Conservation (phyloP, 2,329 filamentous ascomycete species). For the Daldinia sp. region DNA sequence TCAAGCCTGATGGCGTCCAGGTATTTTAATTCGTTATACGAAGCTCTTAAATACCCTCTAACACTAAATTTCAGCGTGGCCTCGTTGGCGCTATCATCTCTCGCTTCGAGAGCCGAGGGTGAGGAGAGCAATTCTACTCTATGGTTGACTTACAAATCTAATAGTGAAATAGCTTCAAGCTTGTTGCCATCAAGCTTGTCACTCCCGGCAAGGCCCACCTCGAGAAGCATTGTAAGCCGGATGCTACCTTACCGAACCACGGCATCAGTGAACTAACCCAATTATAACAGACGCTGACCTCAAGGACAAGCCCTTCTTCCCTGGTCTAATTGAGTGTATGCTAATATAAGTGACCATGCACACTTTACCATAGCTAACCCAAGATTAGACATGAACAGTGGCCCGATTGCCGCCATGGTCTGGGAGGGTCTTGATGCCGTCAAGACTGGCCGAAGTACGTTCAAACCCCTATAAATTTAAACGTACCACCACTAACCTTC, state of each 20-base stretch:
- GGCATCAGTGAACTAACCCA: conserved; percentile 44
- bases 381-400: conserved; percentile 88
- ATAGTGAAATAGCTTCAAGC: conserved; percentile 81
- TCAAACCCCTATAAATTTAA: conserved; percentile 6
- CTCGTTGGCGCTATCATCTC: conserved; percentile 97
- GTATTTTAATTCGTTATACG: conserved; percentile 62
- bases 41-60: conserved; percentile 43
- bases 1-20: conserved; percentile 99
- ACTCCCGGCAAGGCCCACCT: conserved; percentile 93
- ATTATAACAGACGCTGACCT: conserved; percentile 79
- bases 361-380: conserved; percentile 22
- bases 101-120: conserved; percentile 98
- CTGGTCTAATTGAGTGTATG: conserved; percentile 90
- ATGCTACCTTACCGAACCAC: not conserved
- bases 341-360: conserved; percentile 36
- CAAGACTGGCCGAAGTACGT: conserved; percentile 94
- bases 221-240: conserved; percentile 89
- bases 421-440: conserved; percentile 99
- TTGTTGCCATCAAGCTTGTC: conserved; percentile 95
- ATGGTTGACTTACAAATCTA: not conserved
- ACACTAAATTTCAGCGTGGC: conserved; percentile 76
- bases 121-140: conserved; percentile 53
- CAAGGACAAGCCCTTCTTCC: conserved; percentile 95
- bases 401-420: conserved; percentile 98
- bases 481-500: conserved; percentile 25